Base-by-base conservation (phyloP, 2,329 filamentous ascomycete genomes). In the Xylaria sp. region DNA sequence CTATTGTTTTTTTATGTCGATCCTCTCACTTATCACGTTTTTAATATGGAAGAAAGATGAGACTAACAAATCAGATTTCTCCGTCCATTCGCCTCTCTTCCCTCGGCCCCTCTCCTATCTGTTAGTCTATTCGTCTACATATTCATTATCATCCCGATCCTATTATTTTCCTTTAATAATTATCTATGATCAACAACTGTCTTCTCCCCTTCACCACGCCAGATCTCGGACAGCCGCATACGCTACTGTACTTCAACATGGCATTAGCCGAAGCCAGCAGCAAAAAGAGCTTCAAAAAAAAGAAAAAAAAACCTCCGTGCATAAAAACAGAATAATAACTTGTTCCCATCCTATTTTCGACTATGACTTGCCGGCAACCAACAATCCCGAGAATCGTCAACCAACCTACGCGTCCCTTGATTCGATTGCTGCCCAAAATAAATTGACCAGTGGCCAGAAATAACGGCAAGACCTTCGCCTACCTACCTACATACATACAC, bases 401-500 rank as follows among this genome's bases (percentile, higher is more conserved):
- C 1, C 16, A 16, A 16, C 16, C 16, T 16, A 16, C 16, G 16
- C 16, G 16, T 16, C 16, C 16, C 13, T 23, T 10, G 13, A 55
- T 23, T 51, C 16, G 16, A 16, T 55, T 51, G 52, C 53, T 52
- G 48, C 58, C 58, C 46, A 55, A 62, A 5, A 30, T 30, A 30
- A 30, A 30, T 11, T 42, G n/a, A 42, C n/a, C 19, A 18, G 8
- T 35, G 19, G 30, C 46, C n/a, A 10, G 9, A 23, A 19, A 42
- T 4, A 5, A 23, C 18, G 23, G 23, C 23, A 30, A 30, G 23
- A 30, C 23, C 1, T 30, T 30, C 23, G 23, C 23, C 4, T 30
- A 16, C 23, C 23, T 30, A 30, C 23, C 4, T 30, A 30, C 23
- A 30, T 16, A 16, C 23, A 30, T 30, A 30, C 16, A 5, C 23